These are phyloP conservation scores for Hymenoscyphus scutula DNA, from an alignment of 2,329 filamentous ascomycete species.

Conservation along the genomic window DNA sequence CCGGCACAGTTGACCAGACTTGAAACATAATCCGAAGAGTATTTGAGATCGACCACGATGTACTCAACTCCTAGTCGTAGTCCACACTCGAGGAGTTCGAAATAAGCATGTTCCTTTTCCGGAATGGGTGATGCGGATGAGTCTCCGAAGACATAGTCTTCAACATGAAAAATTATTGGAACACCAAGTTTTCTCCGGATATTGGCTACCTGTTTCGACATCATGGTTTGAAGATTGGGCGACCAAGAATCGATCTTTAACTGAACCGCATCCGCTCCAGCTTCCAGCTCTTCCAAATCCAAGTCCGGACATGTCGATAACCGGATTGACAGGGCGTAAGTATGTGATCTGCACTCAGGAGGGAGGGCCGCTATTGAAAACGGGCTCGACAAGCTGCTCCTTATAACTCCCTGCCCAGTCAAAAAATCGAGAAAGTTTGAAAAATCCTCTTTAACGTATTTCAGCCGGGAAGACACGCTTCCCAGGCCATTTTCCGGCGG, in stretches of 20 bases:
- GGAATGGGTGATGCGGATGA: conserved; percentile 20
- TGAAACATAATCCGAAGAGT: conserved; percentile 44
- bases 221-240: conserved; percentile 45
- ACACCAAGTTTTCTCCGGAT: conserved; percentile 55
- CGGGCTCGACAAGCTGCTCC: conserved; percentile 55
- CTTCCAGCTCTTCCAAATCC: conserved; percentile 53
- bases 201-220: conserved; percentile 55
- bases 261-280: conserved; percentile 58
- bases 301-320: conserved; percentile 55
- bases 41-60: conserved; percentile 59
- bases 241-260: conserved; percentile 58
- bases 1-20: conserved; percentile 48
- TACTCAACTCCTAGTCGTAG: conserved; percentile 66
- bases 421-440: conserved; percentile 57
- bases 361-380: conserved; percentile 59
- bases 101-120: conserved; percentile 44
- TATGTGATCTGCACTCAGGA: conserved; percentile 59
- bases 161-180: conserved; percentile 57
- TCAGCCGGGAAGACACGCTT: conserved; percentile 47
- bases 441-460: conserved; percentile 58
- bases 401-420: conserved; percentile 50
- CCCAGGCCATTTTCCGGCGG: conserved; percentile 44
- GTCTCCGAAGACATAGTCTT: conserved; percentile 42
- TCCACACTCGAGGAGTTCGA: conserved; percentile 60
- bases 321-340: conserved; percentile 63